These are phyloP conservation scores for Yamadazyma dendronema DNA, from an alignment of 1,139 yeast species.

Conservation along the genomic window DNA sequence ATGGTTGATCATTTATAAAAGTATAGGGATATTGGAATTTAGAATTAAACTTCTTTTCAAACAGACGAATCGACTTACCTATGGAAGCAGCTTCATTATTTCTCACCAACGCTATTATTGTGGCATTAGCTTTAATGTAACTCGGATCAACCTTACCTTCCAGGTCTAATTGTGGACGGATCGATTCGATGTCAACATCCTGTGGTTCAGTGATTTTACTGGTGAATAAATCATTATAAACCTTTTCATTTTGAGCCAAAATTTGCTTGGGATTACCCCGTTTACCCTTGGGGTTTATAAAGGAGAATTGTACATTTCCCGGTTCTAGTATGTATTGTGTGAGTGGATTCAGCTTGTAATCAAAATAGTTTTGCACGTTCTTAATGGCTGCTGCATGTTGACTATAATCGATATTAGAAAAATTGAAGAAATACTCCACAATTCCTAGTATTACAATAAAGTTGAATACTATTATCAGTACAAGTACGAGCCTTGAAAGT, in stretches of 20 bases:
- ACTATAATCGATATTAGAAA: constrained; percentile 10
- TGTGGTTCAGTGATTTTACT: constrained; percentile 48
- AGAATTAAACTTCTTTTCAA: constrained; percentile 64
- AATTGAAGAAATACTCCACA: constrained; percentile 8
- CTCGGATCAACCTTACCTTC: constrained; percentile 12
- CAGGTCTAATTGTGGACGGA: constrained; percentile 27
- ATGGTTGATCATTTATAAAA: constrained; percentile 69
- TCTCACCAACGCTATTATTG: constrained; percentile 68
- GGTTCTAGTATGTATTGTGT: constrained; percentile 15
- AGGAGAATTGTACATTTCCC: constrained; percentile 34
- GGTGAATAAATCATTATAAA: constrained; percentile 31
- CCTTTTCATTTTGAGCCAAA: constrained; percentile 29
- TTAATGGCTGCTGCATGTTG: background rate
- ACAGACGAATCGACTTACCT: constrained; percentile 49
- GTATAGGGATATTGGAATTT: constrained; percentile 80
- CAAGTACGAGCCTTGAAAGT: constrained; percentile 10
- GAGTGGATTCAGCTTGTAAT: background rate
- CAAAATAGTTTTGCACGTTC: constrained; percentile 1
- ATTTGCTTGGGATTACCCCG: constrained; percentile 29
- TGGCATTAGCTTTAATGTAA: constrained; percentile 63
- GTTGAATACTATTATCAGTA: constrained; percentile 12
- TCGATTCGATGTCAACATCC: constrained; percentile 35
- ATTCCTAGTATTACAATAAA: constrained; percentile 11
- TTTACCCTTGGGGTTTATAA: constrained; percentile 28
- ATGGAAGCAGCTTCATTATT: constrained; percentile 57